Conservation (phyloP, 176 grass and related monocot genomes). For the Triticum aestivum region DNA sequence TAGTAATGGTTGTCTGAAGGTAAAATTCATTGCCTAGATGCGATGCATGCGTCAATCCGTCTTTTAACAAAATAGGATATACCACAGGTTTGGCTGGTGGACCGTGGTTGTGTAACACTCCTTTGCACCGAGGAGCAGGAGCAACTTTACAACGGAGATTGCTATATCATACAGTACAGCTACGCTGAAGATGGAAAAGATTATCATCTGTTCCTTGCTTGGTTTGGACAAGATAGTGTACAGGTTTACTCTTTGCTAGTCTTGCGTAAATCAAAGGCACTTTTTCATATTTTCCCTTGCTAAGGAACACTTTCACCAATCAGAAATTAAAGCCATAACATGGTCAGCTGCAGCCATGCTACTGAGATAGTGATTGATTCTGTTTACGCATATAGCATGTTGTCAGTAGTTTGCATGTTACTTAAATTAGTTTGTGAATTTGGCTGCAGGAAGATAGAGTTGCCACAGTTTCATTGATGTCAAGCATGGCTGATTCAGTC, state of each 20-base stretch:
- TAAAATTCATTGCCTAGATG: constrained; percentile 31
- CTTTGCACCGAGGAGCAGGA: constrained; percentile 60
- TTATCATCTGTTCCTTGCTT: constrained; percentile 56
- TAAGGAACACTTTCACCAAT: not conserved
- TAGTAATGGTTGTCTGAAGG: constrained; percentile 63
- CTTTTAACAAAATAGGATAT: constrained; percentile 20
- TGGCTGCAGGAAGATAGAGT: constrained; percentile 60
- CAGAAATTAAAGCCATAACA: not conserved
- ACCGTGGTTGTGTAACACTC: constrained; percentile 37
- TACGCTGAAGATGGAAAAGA: constrained; percentile 56
- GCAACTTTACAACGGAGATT: constrained; percentile 57
- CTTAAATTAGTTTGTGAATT: constrained; percentile 21
- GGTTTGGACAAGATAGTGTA: constrained; percentile 61
- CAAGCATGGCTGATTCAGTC: constrained; percentile 52
- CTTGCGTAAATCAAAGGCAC: not conserved
- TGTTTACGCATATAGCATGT: not conserved
- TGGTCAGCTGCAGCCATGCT: not conserved
- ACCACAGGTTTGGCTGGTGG: constrained; percentile 68
- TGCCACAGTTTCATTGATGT: constrained; percentile 37
- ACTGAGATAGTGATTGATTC: not conserved
- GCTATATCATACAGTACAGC: constrained; percentile 61
- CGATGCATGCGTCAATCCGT: not conserved
- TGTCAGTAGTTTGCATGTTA: constrained; percentile 9
- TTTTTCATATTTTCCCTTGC: not conserved
- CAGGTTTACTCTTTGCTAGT: constrained; percentile 39